These are phyloP conservation scores for Melastoma candidum DNA, from an alignment of 441 rosid genomes.

Conservation along the genomic window DNA sequence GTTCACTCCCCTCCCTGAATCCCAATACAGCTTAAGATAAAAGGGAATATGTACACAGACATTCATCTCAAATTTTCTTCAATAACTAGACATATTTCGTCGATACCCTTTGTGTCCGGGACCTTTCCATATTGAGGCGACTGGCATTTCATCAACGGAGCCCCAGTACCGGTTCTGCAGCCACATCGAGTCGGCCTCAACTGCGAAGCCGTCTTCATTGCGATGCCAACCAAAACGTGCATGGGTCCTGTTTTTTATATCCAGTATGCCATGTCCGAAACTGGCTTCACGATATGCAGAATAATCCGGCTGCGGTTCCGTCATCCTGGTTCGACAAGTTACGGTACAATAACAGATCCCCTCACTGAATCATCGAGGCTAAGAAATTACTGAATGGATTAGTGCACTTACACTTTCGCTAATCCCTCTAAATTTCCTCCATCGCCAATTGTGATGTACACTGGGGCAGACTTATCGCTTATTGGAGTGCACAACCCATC, in stretches of 20 bases:
- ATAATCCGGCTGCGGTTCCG: conserved; percentile 1
- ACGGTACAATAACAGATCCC: too few relatives aligned
- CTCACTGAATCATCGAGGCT: not conserved
- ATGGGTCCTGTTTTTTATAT: conserved; percentile 7
- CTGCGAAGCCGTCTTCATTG: not conserved
- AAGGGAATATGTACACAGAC: too few relatives aligned
- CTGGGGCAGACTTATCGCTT: conserved; percentile 40
- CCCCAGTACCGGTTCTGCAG: not conserved
- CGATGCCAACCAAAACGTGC: not conserved
- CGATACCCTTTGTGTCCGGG: too few relatives aligned
- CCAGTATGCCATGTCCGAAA: conserved; percentile 3
- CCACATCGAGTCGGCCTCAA: not conserved
- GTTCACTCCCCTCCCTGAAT: too few relatives aligned
- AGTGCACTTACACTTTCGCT: conserved; percentile 25
- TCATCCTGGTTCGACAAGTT: not conserved
- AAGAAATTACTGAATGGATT: too few relatives aligned
- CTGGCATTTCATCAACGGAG: too few relatives aligned
- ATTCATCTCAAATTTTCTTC: too few relatives aligned
- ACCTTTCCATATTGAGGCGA: too few relatives aligned
- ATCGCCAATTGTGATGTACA: conserved; percentile 62
- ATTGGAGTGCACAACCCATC: conserved; percentile 41
- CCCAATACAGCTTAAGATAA: too few relatives aligned
- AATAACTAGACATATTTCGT: too few relatives aligned
- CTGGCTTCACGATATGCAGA: conserved; percentile 7
- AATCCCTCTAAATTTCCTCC: conserved; percentile 72